A percentile compares a stretch with the other conserved stretches of the same genome.
phyloP scores from a whole-genome alignment of 2,329 filamentous ascomycete species.

The Laburnicola sp. region DNA sequence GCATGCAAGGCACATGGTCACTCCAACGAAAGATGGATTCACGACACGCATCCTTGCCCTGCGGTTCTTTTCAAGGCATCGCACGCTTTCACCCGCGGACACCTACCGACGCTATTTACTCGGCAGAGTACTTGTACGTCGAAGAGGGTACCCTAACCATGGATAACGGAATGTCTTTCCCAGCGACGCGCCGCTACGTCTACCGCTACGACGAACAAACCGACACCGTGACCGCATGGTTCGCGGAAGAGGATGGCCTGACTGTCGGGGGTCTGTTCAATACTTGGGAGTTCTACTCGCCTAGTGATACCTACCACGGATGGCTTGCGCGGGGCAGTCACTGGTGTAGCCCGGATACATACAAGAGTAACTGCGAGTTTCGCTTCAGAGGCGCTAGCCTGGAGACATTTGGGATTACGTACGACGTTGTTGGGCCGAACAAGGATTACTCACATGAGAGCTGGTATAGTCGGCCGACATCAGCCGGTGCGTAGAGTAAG shows the following conservation, averaged over 20 bases:
- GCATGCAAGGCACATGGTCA: slow-evolving; percentile 70
- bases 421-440: slow-evolving; percentile 69
- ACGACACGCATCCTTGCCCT: slow-evolving; percentile 61
- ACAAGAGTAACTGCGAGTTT: slow-evolving; percentile 72
- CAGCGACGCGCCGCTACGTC: slow-evolving; percentile 67
- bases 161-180: slow-evolving; percentile 59
- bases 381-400: slow-evolving; percentile 45
- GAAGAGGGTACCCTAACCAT: slow-evolving; percentile 68
- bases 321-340: slow-evolving; percentile 70
- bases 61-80: slow-evolving; percentile 66
- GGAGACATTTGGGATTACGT: slow-evolving; percentile 52
- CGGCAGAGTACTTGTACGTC: slow-evolving; percentile 65
- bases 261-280: slow-evolving; percentile 76
- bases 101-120: slow-evolving; percentile 52
- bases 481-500: background rate
- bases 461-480: slow-evolving; percentile 35
- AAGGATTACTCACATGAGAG: slow-evolving; percentile 66
- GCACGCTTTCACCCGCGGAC: slow-evolving; percentile 66
- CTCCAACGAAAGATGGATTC: slow-evolving; percentile 62
- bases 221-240: slow-evolving; percentile 72
- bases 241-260: slow-evolving; percentile 70
- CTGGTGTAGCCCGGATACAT: slow-evolving; percentile 71
- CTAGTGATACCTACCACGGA: slow-evolving; percentile 45
- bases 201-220: slow-evolving; percentile 67
- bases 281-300: slow-evolving; percentile 63